Evolutionary conservation across 2,329 filamentous ascomycete species (phyloP), one percentile per base, ranked within the genome.

Genomic region (Penicillium nordicum): DNA sequence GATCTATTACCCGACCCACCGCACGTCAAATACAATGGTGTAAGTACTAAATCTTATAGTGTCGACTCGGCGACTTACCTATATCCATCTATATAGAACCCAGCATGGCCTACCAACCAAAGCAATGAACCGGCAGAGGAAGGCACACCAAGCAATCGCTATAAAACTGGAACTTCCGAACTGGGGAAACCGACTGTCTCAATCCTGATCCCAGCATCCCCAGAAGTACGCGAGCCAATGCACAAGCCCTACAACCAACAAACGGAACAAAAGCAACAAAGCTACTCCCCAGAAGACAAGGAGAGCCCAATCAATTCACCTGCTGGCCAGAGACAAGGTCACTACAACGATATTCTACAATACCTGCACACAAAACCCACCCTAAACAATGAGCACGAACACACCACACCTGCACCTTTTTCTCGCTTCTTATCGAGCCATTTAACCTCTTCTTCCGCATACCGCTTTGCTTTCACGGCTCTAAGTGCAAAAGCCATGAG

Each of bases 391-490:
- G 49, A 29, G 16, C 29, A 41, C 12, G n/a, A 55, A 18, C 34
- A 51, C 16, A 25, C 23, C 4, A 12, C 42, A 11, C 27, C 50
- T 38, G 25, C 32, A 16, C 16, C 29, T n/a, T 49, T 34, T 7
- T 49, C 45, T 2, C 9, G 37, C 29, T 32, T 41, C 5, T 42
- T 51, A 3, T 55, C 59, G 4, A 34, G 25, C 1, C 50, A 59
- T 10, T 56, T 48, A 1, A 30, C 57, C 14, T 57, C 60, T 9
- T 55, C 61, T 27, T 52, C 61, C 14, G 51, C 57, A 3, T 61
- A 55, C 23, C 57, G 59, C 32, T 50, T 60, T 14, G 58, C 61
- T 0, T 51, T 61, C 9, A 56, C 59, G 8, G 53, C 53, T 36
- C 21, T 64, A n/a, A 57, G 55, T 41, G 52, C 42, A 6, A 44